phyloP scores from a whole-genome alignment of 148 eudicot species.

The Rhododendron ferrugineum region DNA sequence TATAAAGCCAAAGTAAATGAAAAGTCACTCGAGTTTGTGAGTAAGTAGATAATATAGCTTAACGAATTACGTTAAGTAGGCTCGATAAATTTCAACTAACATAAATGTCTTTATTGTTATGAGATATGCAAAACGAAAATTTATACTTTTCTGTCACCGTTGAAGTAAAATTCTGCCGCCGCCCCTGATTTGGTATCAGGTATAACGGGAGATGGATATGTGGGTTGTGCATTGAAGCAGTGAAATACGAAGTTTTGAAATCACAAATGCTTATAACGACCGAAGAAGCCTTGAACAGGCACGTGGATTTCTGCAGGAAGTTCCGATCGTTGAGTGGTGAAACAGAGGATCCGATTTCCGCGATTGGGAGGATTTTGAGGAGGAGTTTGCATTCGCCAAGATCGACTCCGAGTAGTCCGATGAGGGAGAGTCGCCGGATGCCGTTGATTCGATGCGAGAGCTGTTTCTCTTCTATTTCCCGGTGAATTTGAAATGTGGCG shows the following conservation, averaged over 20 bases:
- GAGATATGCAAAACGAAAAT: too few relatives aligned
- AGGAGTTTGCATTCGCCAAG: conserved; percentile 19
- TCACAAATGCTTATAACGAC: conserved; percentile 15
- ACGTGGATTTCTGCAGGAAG: conserved; percentile 13
- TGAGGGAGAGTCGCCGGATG: neutral
- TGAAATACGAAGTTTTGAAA: conserved; percentile 20
- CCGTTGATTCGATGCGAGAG: conserved; percentile 15
- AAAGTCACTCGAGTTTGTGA: too few relatives aligned
- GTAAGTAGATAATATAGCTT: neutral
- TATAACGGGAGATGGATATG: conserved; percentile 25
- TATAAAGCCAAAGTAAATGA: too few relatives aligned
- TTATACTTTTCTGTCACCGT: neutral
- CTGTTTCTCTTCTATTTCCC: conserved; percentile 16
- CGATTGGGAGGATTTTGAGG: conserved; percentile 18
- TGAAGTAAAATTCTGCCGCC: neutral
- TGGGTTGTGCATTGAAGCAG: conserved; percentile 26
- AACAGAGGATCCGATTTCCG: conserved; percentile 18
- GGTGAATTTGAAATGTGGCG: neutral
- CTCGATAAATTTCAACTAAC: too few relatives aligned
- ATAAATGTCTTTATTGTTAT: too few relatives aligned
- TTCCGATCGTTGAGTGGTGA: conserved; percentile 12
- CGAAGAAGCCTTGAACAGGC: conserved; percentile 24
- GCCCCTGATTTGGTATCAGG: neutral
- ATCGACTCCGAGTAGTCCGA: conserved; percentile 19
- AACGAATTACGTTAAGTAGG: too few relatives aligned